These are phyloP conservation scores for Geum urbanum DNA, from an alignment of 306 rosid species.

Conservation along the genomic window DNA sequence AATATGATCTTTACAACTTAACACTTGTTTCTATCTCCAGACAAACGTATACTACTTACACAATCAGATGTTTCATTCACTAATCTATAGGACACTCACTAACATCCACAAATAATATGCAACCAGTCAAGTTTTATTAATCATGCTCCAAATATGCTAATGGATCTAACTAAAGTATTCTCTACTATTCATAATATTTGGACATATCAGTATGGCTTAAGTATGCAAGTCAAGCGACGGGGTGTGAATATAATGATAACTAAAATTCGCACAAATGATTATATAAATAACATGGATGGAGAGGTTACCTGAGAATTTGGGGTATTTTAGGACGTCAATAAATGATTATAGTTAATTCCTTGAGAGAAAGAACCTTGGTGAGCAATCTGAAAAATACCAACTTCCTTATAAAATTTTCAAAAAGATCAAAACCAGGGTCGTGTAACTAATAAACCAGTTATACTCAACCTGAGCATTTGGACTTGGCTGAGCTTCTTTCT, in stretches of 20 bases:
- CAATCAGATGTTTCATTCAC: background rate
- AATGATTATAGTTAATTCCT: slow-evolving; percentile 38
- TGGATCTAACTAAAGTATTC: background rate
- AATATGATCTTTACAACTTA: background rate
- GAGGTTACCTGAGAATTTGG: slow-evolving; percentile 67
- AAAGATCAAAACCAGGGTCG: background rate
- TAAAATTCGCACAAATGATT: background rate
- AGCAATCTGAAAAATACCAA: slow-evolving; percentile 42
- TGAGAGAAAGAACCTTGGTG: slow-evolving; percentile 82
- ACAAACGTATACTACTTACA: background rate
- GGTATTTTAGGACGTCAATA: background rate
- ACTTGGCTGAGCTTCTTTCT: slow-evolving; percentile 66
- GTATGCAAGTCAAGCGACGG: background rate
- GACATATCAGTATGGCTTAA: background rate
- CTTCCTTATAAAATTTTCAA: slow-evolving; percentile 5
- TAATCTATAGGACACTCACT: background rate
- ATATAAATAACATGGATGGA: slow-evolving; percentile 5
- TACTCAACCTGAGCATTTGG: slow-evolving; percentile 63
- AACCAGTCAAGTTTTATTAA: background rate
- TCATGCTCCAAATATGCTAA: background rate
- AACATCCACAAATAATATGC: background rate
- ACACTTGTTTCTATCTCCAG: background rate
- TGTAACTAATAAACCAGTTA: background rate
- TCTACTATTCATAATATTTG: too few relatives aligned
- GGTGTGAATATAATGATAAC: background rate